Conservation (phyloP, 2,329 filamentous ascomycete genomes). For the Penicillium sp. region DNA sequence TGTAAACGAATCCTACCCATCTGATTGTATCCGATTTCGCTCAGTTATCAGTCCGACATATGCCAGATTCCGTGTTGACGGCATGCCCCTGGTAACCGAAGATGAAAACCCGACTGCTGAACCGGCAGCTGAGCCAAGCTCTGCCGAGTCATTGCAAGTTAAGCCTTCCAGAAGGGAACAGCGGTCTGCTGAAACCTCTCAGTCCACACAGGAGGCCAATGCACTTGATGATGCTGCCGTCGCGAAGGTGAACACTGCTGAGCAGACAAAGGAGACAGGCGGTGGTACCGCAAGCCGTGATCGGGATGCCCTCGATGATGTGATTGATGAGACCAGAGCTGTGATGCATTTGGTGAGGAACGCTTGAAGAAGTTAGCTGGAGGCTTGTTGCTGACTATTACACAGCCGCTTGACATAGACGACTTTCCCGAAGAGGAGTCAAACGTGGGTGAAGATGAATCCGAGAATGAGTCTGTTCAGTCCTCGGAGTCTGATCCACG, state of each 20-base stretch:
- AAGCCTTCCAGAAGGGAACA: constrained; percentile 27
- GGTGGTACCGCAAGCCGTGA: constrained; percentile 13
- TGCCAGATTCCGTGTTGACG: constrained; percentile 50
- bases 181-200: constrained; percentile 15
- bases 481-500: constrained; percentile 3
- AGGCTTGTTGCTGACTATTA: no score
- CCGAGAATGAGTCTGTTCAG: constrained; percentile 17
- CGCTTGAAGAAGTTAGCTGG: no score
- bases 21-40: constrained; percentile 64
- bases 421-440: constrained; percentile 30
- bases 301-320: constrained; percentile 60
- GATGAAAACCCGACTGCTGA: constrained; percentile 8
- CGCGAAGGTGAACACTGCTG: background rate
- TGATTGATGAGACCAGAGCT: constrained; percentile 62
- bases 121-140: constrained; percentile 6
- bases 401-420: constrained; percentile 34
- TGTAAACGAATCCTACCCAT: constrained; percentile 66
- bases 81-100: constrained; percentile 16
- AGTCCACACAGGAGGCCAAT: constrained; percentile 8
- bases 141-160: constrained; percentile 25
- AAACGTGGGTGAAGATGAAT: constrained; percentile 9
- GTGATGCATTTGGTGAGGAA: constrained; percentile 54
- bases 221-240: constrained; percentile 1
- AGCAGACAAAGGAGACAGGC: constrained; percentile 3
- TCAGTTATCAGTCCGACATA: constrained; percentile 56